Conservation (phyloP, 768 basidiomycete genomes). For the Mycena vitilis region DNA sequence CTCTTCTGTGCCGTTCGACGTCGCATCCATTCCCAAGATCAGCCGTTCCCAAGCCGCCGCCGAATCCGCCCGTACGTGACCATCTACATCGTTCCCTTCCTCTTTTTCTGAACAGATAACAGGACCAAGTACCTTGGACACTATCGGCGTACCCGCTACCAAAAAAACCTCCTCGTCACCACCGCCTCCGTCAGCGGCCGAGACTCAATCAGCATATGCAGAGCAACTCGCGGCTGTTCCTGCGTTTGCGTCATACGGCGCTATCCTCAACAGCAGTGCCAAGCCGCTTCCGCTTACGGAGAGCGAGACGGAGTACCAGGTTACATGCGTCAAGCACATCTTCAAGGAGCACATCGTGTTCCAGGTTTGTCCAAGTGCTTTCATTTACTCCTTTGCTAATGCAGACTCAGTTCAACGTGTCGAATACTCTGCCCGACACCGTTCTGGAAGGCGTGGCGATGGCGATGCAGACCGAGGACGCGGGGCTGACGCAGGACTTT, state of each 20-base stretch:
- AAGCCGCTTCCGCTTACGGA: conserved; percentile 90
- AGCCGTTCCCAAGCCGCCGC: conserved; percentile 92
- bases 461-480: conserved; percentile 85
- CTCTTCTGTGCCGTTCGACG: conserved; percentile 81
- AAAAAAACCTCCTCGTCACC: conserved; percentile 70
- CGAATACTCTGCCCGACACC: conserved; percentile 96
- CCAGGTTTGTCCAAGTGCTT: conserved; percentile 69
- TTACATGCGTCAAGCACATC: conserved; percentile 95
- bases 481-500: conserved; percentile 90
- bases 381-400: not conserved
- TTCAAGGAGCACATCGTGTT: conserved; percentile 97
- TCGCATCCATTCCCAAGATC: conserved; percentile 89
- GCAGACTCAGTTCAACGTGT: conserved; percentile 88
- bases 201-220: conserved; percentile 88
- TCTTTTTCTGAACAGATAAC: conserved; percentile 24
- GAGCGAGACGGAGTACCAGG: conserved; percentile 97
- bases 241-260: conserved; percentile 86
- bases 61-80: conserved; percentile 81
- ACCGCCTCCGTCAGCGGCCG: conserved; percentile 84
- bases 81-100: not conserved
- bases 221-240: conserved; percentile 89
- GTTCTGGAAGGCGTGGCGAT: conserved; percentile 95
- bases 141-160: conserved; percentile 77
- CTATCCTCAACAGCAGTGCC: conserved; percentile 86
- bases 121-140: conserved; percentile 88